Evolutionary conservation across 2,329 filamentous ascomycete genomes (phyloP).

Genomic region (Neocatenulostroma microsporum): DNA sequence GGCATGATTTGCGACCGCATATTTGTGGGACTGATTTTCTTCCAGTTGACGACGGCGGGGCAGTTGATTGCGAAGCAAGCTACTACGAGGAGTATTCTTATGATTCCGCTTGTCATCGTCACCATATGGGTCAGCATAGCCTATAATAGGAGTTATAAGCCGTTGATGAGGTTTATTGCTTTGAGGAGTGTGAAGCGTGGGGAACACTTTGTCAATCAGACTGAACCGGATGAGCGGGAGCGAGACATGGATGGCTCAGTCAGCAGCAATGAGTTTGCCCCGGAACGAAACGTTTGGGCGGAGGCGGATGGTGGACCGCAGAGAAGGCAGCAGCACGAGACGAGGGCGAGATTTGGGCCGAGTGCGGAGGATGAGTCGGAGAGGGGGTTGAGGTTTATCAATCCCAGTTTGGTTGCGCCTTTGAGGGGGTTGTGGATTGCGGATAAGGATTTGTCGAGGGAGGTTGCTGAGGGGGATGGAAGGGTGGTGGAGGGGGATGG

Average conservation of each 20-base stretch:
- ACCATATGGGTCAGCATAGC: slow-evolving; percentile 88
- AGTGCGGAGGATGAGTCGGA: slow-evolving; percentile 67
- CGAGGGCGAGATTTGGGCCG: slow-evolving; percentile 33
- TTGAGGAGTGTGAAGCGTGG: slow-evolving; percentile 70
- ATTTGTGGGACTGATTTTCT: slow-evolving; percentile 75
- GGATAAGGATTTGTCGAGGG: slow-evolving; percentile 10
- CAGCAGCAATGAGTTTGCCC: slow-evolving; percentile 20
- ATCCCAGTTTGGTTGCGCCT: slow-evolving; percentile 63
- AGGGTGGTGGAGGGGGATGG: slow-evolving; percentile 3
- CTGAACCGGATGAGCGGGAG: slow-evolving; percentile 18
- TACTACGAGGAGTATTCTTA: slow-evolving; percentile 62
- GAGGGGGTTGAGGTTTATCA: slow-evolving; percentile 62
- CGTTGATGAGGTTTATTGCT: slow-evolving; percentile 86
- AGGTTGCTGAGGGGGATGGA: neutral
- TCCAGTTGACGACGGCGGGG: slow-evolving; percentile 85
- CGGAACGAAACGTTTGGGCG: slow-evolving; percentile 35
- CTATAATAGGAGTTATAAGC: slow-evolving; percentile 73
- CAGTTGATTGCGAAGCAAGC: slow-evolving; percentile 69
- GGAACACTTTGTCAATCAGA: slow-evolving; percentile 37
- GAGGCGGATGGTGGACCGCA: slow-evolving; percentile 15
- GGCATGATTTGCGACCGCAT: slow-evolving; percentile 92
- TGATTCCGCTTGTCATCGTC: slow-evolving; percentile 67
- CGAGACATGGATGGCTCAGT: slow-evolving; percentile 13
- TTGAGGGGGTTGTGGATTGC: slow-evolving; percentile 25
- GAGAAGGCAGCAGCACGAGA: slow-evolving; percentile 13